Evolutionary conservation across 495 filamentous ascomycete species (phyloP).

Genomic region (Podospora pseudoanserina): DNA sequence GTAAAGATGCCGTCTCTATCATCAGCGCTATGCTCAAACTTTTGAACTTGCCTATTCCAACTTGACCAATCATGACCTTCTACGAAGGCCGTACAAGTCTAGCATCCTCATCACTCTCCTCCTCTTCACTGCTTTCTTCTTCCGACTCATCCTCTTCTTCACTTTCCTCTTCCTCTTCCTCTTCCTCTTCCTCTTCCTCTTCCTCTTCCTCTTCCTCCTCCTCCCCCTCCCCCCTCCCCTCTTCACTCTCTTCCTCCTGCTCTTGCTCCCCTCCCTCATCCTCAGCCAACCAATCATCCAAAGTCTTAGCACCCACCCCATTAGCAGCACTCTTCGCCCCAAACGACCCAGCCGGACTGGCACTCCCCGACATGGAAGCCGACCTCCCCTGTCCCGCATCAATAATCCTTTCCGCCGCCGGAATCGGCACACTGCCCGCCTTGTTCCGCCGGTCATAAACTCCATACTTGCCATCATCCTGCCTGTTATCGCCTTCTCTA

Average conservation of each 20-base stretch:
- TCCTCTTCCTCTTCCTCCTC: slow-evolving; percentile 38
- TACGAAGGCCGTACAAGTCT: slow-evolving; percentile 20
- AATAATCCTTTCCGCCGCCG: slow-evolving; percentile 65
- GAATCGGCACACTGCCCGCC: slow-evolving; percentile 32
- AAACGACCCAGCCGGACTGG: slow-evolving; percentile 55
- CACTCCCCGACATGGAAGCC: slow-evolving; percentile 1
- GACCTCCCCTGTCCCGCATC: slow-evolving; percentile 53
- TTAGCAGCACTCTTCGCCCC: slow-evolving; percentile 37
- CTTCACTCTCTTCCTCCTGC: slow-evolving; percentile 48
- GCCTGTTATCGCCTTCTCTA: slow-evolving; percentile 26
- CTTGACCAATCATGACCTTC: neutral
- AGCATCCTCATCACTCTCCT: slow-evolving; percentile 46
- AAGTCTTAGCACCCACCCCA: slow-evolving; percentile 59
- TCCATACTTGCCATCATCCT: slow-evolving; percentile 33
- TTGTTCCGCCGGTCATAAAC: slow-evolving; percentile 39
- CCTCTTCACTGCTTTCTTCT: slow-evolving; percentile 45
- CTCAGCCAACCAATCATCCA: slow-evolving; percentile 88
- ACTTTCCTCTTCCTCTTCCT: slow-evolving; percentile 34
- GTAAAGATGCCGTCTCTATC: neutral
- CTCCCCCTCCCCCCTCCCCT: slow-evolving; percentile 53
- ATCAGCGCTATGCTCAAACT: neutral
- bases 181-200: slow-evolving; percentile 41
- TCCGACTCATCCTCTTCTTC: slow-evolving; percentile 36
- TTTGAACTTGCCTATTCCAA: neutral
- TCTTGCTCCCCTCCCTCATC: slow-evolving; percentile 51